Base-by-base conservation (phyloP, 257 asterid genomes). In the Solanum rostratum region DNA sequence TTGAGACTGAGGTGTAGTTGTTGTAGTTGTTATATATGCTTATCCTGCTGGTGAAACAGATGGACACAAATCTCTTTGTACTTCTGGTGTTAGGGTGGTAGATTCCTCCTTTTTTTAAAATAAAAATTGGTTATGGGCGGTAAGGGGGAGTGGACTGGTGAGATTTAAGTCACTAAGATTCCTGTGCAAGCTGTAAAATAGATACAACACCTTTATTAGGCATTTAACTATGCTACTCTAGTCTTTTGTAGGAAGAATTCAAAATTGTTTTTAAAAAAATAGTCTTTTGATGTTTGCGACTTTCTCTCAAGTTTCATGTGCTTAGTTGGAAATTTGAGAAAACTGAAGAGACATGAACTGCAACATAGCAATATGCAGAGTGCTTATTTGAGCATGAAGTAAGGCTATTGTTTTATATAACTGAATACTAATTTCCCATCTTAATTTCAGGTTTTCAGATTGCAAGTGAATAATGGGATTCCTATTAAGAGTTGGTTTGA, bases 401-500 rank as follows among this genome's bases (percentile, higher is more conserved):
- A 78, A 15, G 82, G 46, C 46, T 78, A 29, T 50, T 50, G 63
- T 27, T 50, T 27, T 50, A 50, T 83, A 27, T 52, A 68, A 83
- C 80, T 68, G 69, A 68, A 83, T 30, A 79, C 57, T 81, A 33
- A 76, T 68, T 45, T 80, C 29, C 69, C 85, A 84, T 86, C 55
- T 29, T 85, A 81, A 57, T 88, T 85, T 89, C 94, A 97, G 99
- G 99, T 95, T 86, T 97, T 95, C 91, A 89, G 94, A 88, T 88
- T 91, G 91, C 99, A 97, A 92, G 97, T 97, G 90, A 93, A 95
- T 91, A 97, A 97, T 69, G 99, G 99, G 49, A 95, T 97, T 89
- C 99, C 99, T 63, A 95, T 97, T 84, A 91, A 92, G 97, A 97
- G 98, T 91, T 97, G 99, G 99, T 93, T 93, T 81, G 94, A 95